Evolutionary conservation across 495 filamentous ascomycete species (phyloP), one percentile per base, ranked within the genome.

Genomic region (Pyronema omphalodes): DNA sequence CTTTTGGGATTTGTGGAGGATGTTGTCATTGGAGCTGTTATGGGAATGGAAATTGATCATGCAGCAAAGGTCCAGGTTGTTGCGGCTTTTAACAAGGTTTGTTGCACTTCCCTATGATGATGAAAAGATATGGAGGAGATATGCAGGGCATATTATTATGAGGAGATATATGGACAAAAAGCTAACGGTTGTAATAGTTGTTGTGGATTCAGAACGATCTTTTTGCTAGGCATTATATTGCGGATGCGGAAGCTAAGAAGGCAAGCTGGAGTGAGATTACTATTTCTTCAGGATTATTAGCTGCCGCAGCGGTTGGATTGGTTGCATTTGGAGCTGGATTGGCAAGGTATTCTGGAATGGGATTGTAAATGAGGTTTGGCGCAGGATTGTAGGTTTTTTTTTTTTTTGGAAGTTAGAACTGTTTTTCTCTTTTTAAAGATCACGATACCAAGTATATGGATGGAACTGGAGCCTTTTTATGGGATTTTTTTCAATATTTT

Each of bases 1-100:
- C 59, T 71, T 3, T 55, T 71, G 0, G 68, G 67, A 17, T 70
- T 65, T 50, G 67, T 71, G 7, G 49, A 66, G 33, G 67, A 69
- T 41, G 41, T 68, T 17, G 59, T 69, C 1, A 56, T 71, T 17
- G 57, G 47, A 0, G 66, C 67, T 0, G 64, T 70, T 1, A 58
- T 69, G 34, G 59, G 51, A 19, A 58, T 59, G 19, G 56, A 58
- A 0, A 54, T 56, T 7, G 44, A 65, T 11, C 58, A 65, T 37
- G 51, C 50, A 18, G 45, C 45, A 12, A 65, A 62, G 2, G 65
- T 57, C 8, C 55, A 49, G 9, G 62, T 41, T 1, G 36, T 62
- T 4, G 43, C 56, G 14, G 62, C 58, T 7, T 44, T 65, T 33
- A 65, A 65, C 44, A 65, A 65, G 45, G 56, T 65, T 15, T 3